Evolutionary conservation across 2,329 filamentous ascomycete genomes (phyloP).

Genomic region (Corynespora cassiicola): DNA sequence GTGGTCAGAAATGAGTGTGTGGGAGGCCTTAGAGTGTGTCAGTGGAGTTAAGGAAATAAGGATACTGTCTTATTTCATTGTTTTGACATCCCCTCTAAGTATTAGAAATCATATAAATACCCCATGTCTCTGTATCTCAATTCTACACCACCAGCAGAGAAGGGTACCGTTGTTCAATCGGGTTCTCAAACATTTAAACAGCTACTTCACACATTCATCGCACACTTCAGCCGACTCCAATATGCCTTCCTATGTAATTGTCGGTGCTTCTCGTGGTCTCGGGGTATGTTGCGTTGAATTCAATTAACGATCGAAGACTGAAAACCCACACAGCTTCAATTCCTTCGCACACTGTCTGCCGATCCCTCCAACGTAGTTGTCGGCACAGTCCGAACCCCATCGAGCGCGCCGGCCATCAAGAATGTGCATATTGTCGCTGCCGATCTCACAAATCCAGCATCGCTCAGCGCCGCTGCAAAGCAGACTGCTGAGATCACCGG

Average conservation of each 20-base stretch:
- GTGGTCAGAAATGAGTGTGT: too few relatives aligned
- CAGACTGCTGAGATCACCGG: slow-evolving; percentile 40
- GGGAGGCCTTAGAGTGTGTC: too few relatives aligned
- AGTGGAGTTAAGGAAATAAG: too few relatives aligned
- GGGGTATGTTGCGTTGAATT: slow-evolving; percentile 26
- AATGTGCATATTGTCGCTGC: slow-evolving; percentile 49
- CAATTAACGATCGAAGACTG: too few relatives aligned
- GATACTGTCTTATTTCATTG: too few relatives aligned
- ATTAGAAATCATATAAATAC: too few relatives aligned
- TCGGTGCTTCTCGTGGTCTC: slow-evolving; percentile 40
- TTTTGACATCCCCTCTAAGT: too few relatives aligned
- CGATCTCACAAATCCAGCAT: slow-evolving; percentile 41
- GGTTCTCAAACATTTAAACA: neutral
- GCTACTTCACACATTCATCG: slow-evolving; percentile 1
- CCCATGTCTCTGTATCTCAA: too few relatives aligned
- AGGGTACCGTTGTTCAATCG: too few relatives aligned
- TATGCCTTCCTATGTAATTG: slow-evolving; percentile 42
- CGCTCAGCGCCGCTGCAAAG: slow-evolving; percentile 43
- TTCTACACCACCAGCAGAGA: too few relatives aligned
- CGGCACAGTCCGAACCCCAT: slow-evolving; percentile 40
- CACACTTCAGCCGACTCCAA: slow-evolving; percentile 2
- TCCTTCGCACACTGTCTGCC: slow-evolving; percentile 34
- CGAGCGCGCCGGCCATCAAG: too few relatives aligned
- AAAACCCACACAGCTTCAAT: slow-evolving; percentile 31
- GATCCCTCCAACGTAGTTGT: slow-evolving; percentile 38